Evolutionary conservation across 2,329 filamentous ascomycete genomes (phyloP).

Genomic region (Paracoccidioides brasiliensis): DNA sequence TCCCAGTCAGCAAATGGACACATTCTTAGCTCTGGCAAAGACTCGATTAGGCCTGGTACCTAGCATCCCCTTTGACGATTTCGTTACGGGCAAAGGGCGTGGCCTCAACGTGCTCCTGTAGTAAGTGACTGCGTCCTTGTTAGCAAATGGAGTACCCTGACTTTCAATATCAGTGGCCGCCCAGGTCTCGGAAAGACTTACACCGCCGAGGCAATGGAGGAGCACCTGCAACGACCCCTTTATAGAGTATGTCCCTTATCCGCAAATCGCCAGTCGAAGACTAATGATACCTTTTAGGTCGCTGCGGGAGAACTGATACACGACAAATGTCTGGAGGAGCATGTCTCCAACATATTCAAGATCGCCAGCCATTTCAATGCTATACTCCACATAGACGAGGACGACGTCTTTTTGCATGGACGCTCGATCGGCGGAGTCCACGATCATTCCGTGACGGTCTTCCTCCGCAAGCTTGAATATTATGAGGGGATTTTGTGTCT

Average conservation of each 20-base stretch:
- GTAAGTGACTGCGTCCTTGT: constrained; percentile 3
- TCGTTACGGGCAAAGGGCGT: constrained; percentile 23
- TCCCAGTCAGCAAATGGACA: constrained; percentile 11
- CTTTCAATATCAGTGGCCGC: constrained; percentile 8
- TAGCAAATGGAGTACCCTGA: background rate
- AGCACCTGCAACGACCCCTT: constrained; percentile 16
- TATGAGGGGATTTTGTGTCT: constrained; percentile 28
- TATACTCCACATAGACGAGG: constrained; percentile 30
- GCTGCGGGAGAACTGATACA: constrained; percentile 11
- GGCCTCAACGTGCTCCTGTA: constrained; percentile 39
- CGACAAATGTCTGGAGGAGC: background rate
- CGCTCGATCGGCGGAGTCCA: constrained; percentile 13
- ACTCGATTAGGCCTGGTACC: constrained; percentile 11
- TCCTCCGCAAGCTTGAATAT: constrained; percentile 29
- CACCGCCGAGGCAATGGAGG: constrained; percentile 24
- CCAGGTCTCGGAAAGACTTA: constrained; percentile 23
- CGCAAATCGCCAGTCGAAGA: background rate
- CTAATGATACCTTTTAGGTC: constrained; percentile 8
- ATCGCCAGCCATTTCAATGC: no score
- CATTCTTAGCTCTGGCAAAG: constrained; percentile 9
- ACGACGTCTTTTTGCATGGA: constrained; percentile 24
- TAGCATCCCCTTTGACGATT: constrained; percentile 16
- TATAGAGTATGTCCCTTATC: no score
- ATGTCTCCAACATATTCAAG: constrained; percentile 13
- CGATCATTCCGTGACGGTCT: constrained; percentile 21